A percentile compares a stretch with the other conserved stretches of the same genome.
phyloP scores from a whole-genome alignment of 495 filamentous ascomycete genomes.

The Penicillium daleae region DNA sequence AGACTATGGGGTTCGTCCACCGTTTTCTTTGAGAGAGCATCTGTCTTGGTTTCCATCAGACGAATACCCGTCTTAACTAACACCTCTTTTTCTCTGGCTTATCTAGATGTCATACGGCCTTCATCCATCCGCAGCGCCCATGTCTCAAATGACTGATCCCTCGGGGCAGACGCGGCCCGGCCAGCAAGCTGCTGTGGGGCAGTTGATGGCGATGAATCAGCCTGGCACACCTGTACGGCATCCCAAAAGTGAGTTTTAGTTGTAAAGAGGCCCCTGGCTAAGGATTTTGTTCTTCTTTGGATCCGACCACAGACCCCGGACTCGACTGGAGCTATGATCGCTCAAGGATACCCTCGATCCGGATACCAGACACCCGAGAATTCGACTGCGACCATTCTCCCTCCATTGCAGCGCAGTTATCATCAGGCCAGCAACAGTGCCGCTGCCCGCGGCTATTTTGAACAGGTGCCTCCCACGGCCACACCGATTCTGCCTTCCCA shows the following conservation, averaged over 20 bases:
- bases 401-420: slow-evolving; percentile 46
- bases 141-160: slow-evolving; percentile 47
- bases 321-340: slow-evolving; percentile 47
- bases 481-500: slow-evolving; percentile 49
- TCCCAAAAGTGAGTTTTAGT: slow-evolving; percentile 32
- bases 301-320: slow-evolving; percentile 40
- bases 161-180: slow-evolving; percentile 39
- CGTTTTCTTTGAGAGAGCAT: not conserved
- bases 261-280: slow-evolving; percentile 33
- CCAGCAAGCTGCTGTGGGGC: slow-evolving; percentile 48
- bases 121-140: slow-evolving; percentile 35
- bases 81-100: not conserved
- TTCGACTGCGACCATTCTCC: slow-evolving; percentile 44
- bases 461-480: slow-evolving; percentile 39
- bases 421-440: slow-evolving; percentile 38
- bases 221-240: slow-evolving; percentile 51
- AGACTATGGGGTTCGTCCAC: slow-evolving; percentile 48
- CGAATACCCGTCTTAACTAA: not conserved
- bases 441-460: slow-evolving; percentile 40
- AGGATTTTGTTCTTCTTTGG: slow-evolving; percentile 31
- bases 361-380: slow-evolving; percentile 34
- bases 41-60: not conserved
- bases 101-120: slow-evolving; percentile 43
- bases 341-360: slow-evolving; percentile 43
- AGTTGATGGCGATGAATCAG: slow-evolving; percentile 46